Base-by-base conservation (phyloP, 2,329 filamentous ascomycete genomes). In the Aspergillus fumigatiaffinis region DNA sequence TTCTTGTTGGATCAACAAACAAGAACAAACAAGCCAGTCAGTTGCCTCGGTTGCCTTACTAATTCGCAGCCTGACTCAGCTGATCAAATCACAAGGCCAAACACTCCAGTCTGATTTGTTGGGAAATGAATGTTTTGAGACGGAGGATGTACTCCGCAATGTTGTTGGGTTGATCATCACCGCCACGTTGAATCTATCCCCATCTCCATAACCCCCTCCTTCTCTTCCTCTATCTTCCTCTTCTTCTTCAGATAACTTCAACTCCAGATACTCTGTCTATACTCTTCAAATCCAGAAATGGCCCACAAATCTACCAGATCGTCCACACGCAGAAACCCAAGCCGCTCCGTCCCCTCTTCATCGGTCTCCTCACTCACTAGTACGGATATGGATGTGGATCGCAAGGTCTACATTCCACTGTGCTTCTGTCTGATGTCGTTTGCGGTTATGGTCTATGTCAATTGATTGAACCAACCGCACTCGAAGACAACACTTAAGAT, bases 381-480 rank as follows among this genome's bases (percentile, higher is more conserved):
- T 25, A 50, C 62, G 54, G 67, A 71, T 28, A 72, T 72, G 67
- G 67, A 71, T 29, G 71, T 72, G 67, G 71, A 73, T 53, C 67
- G 63, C 58, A 70, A 65, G 48, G 69, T 72, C 60, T 72, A 71
- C 50, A 72, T 73, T 35, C 70, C 71, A 17, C 64, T 73, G 26
- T 73, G 71, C 58, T 71, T 73, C 64, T 73, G 71, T 58, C 62
- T 73, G 51, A 66, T 73, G 59, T 73, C 71, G 35, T 73, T 73
- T 57, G 71, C 70, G n/a, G 71, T 73, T 52, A 68, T 73, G 63
- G 64, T 69, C 58, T 73, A 71, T 57, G 56, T 66, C 63, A 68
- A 72, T 62, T 73, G 62, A 64, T 58, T 28, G 7, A 32, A 8
- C 26, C 17, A 38, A 38, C 17, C 5, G 3, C 14, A 38, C 8